Evolutionary conservation across 495 filamentous ascomycete genomes (phyloP).

Genomic region (Antarctomyces pellizariae): DNA sequence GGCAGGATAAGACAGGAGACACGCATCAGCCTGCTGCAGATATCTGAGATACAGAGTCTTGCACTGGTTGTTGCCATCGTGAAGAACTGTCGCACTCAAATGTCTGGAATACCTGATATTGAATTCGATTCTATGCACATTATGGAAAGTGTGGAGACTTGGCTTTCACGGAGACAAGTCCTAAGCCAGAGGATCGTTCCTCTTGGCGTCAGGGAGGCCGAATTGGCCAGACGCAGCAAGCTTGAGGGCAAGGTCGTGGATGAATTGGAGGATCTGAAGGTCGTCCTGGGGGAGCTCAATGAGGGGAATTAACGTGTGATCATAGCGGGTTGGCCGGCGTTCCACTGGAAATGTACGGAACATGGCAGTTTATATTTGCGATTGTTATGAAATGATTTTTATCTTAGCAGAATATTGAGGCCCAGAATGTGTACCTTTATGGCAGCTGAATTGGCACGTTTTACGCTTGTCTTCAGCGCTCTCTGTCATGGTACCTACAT

Average conservation of each 20-base stretch:
- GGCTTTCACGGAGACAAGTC: constrained; percentile 33
- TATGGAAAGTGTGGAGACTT: constrained; percentile 58
- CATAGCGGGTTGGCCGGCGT: neutral
- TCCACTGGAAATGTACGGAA: too few species aligned
- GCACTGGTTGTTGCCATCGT: constrained; percentile 49
- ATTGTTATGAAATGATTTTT: too few species aligned
- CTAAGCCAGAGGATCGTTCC: constrained; percentile 48
- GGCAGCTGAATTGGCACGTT: too few species aligned
- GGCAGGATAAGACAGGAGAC: constrained; percentile 14
- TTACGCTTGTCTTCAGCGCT: too few species aligned
- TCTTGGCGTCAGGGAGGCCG: constrained; percentile 44
- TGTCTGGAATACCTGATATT: constrained; percentile 35
- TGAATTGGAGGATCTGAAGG: constrained; percentile 32
- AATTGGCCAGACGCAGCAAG: constrained; percentile 33
- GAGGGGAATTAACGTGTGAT: neutral
- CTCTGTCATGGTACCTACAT: too few species aligned
- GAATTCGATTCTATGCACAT: constrained; percentile 46
- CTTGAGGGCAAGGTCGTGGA: constrained; percentile 51
- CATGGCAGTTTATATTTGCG: too few species aligned
- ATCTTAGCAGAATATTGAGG: too few species aligned
- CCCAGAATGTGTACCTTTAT: too few species aligned
- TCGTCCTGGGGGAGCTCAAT: constrained; percentile 14
- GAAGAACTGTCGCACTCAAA: constrained; percentile 31
- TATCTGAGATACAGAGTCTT: constrained; percentile 53
- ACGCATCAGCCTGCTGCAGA: constrained; percentile 43